phyloP scores from a whole-genome alignment of 1,284 basidiomycete genomes.

The Abortiporus biennis region DNA sequence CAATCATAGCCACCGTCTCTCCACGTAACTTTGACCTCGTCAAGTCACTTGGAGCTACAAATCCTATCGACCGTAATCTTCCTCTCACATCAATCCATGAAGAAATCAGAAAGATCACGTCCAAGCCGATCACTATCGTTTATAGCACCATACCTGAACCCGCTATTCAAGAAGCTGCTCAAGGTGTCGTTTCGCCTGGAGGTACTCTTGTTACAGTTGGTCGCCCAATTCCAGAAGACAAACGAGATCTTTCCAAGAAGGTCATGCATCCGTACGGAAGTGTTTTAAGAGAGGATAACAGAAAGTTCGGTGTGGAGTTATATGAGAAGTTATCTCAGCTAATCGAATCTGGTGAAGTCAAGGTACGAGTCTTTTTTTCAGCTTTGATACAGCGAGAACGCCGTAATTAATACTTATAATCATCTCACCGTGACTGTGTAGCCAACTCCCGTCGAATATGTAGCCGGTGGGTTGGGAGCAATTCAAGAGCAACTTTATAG shows the following conservation, averaged over 20 bases:
- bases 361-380: constrained; percentile 3
- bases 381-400: no score
- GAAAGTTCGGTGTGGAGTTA: constrained; percentile 3
- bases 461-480: constrained; percentile 22
- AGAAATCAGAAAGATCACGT: constrained; percentile 9
- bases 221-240: constrained; percentile 1
- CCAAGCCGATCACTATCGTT: constrained; percentile 7
- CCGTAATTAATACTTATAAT: neutral
- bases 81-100: neutral
- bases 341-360: constrained; percentile 7
- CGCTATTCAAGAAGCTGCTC: constrained; percentile 9
- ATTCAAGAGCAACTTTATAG: constrained; percentile 20
- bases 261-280: constrained; percentile 1
- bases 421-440: constrained; percentile 8
- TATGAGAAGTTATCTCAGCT: constrained; percentile 5
- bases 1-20: constrained; percentile 43
- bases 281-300: constrained; percentile 1
- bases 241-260: neutral
- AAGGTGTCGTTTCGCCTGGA: constrained; percentile 8
- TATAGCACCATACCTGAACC: constrained; percentile 6
- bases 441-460: constrained; percentile 23
- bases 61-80: constrained; percentile 27
- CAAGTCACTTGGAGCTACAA: constrained; percentile 44
- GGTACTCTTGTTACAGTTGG: constrained; percentile 8
- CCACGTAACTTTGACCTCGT: constrained; percentile 33